These are phyloP conservation scores for Streptanthus diversifolius DNA, from an alignment of 345 rosid genomes.

Conservation along the genomic window DNA sequence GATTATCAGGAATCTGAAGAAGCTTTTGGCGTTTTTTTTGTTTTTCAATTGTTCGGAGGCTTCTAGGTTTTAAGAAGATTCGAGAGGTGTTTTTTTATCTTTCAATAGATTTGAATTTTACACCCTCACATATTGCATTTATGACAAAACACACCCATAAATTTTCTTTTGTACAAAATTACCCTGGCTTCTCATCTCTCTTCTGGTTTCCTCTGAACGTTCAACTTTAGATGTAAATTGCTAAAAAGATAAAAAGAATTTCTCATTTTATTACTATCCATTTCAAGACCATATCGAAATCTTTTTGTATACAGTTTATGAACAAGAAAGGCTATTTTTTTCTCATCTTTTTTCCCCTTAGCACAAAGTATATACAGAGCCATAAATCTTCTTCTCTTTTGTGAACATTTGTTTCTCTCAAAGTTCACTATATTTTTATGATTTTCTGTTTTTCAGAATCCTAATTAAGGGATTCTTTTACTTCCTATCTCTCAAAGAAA, in stretches of 20 bases:
- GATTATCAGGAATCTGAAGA: conserved; percentile 18
- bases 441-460: not conserved
- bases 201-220: not conserved
- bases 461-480: conserved; percentile 1
- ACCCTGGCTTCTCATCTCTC: not conserved
- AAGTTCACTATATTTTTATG: not conserved
- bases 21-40: not conserved
- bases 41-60: not conserved
- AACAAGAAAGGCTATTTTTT: conserved; percentile 6
- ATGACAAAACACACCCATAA: conserved; percentile 3
- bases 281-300: conserved; percentile 6
- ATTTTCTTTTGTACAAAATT: no score
- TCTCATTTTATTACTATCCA: conserved; percentile 13
- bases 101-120: conserved; percentile 12
- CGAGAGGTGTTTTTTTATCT: conserved; percentile 8
- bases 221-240: not conserved
- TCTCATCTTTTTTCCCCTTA: conserved; percentile 7
- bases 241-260: not conserved
- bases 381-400: not conserved
- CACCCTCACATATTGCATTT: not conserved
- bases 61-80: conserved; percentile 35
- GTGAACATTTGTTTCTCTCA: not conserved
- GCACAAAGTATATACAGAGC: conserved; percentile 24
- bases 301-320: conserved; percentile 13
- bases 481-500: conserved; percentile 20